Conservation (phyloP, 345 rosid species). For the Syzygium jambos region DNA sequence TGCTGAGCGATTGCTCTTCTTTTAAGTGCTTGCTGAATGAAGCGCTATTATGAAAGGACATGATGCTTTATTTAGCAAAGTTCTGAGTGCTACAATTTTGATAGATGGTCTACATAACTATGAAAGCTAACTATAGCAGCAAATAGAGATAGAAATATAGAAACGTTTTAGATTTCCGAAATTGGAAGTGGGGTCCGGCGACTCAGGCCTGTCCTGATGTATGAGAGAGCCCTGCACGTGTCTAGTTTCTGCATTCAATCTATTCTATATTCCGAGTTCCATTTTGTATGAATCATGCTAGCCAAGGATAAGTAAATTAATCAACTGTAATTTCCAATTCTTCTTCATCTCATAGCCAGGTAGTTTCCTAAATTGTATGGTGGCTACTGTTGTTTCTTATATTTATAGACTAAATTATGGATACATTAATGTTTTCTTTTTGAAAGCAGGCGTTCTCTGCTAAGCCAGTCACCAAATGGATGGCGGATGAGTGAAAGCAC, state of each 20-base stretch:
- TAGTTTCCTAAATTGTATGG: background rate
- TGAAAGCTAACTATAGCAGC: background rate
- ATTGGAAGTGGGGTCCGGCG: background rate
- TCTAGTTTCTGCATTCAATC: background rate
- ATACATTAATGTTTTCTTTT: background rate
- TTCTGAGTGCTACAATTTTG: background rate
- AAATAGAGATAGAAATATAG: background rate
- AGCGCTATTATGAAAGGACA: background rate
- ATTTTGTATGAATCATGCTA: background rate
- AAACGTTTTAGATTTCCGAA: background rate
- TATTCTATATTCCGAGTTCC: background rate
- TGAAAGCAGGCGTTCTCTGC: conserved; percentile 70
- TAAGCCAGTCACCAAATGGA: conserved; percentile 75
- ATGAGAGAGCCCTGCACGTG: background rate
- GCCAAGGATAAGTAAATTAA: background rate
- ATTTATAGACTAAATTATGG: background rate
- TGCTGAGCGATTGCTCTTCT: background rate
- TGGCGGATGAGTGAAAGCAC: conserved; percentile 21
- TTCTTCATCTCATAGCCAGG: background rate
- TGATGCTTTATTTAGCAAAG: background rate
- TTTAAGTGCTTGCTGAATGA: background rate
- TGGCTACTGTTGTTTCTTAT: background rate
- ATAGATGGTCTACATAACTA: background rate
- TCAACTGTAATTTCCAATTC: background rate
- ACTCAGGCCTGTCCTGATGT: background rate